Evolutionary conservation across 2,329 filamentous ascomycete species (phyloP).

Genomic region (Ramularia collo-cygni): DNA sequence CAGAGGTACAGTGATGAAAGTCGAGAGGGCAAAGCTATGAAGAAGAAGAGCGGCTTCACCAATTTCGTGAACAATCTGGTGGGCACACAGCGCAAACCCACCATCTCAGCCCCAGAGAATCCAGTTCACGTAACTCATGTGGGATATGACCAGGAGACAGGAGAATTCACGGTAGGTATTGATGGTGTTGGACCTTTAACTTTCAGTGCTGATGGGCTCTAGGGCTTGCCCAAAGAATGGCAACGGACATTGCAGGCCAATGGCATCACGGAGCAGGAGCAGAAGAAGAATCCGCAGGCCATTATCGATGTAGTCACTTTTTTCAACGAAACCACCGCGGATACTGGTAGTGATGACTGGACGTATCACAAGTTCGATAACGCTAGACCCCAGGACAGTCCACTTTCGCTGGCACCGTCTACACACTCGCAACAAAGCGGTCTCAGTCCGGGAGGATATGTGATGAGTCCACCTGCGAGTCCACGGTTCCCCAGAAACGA

Average conservation of each 20-base stretch:
- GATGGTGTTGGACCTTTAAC: slow-evolving; percentile 5
- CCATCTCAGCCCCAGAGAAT: slow-evolving; percentile 97
- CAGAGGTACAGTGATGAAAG: slow-evolving; percentile 74
- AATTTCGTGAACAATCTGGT: slow-evolving; percentile 79
- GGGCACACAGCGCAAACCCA: slow-evolving; percentile 78
- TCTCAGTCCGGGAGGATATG: slow-evolving; percentile 44
- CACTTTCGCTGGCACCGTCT: slow-evolving; percentile 28
- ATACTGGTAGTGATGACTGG: slow-evolving; percentile 72
- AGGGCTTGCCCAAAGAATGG: slow-evolving; percentile 95
- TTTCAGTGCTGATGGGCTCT: slow-evolving; percentile 4
- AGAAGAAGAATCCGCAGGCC: slow-evolving; percentile 90
- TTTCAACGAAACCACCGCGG: slow-evolving; percentile 85
- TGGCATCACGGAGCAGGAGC: slow-evolving; percentile 92
- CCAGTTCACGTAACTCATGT: slow-evolving; percentile 97
- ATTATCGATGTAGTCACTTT: slow-evolving; percentile 94
- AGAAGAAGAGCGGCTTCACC: slow-evolving; percentile 85
- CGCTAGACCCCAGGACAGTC: slow-evolving; percentile 54
- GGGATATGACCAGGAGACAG: slow-evolving; percentile 91
- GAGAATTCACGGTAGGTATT: slow-evolving; percentile 80
- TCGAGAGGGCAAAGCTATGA: slow-evolving; percentile 52
- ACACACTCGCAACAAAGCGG: slow-evolving; percentile 17
- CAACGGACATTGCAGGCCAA: slow-evolving; percentile 91
- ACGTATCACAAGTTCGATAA: slow-evolving; percentile 96
- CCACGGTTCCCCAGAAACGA: slow-evolving; percentile 83
- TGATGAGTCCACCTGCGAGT: slow-evolving; percentile 73